Percentiles rank a stretch among this genome's conserved stretches.
Evolutionary conservation across 2,329 filamentous ascomycete genomes (phyloP).

Genomic region (Pyricularia sp.): DNA sequence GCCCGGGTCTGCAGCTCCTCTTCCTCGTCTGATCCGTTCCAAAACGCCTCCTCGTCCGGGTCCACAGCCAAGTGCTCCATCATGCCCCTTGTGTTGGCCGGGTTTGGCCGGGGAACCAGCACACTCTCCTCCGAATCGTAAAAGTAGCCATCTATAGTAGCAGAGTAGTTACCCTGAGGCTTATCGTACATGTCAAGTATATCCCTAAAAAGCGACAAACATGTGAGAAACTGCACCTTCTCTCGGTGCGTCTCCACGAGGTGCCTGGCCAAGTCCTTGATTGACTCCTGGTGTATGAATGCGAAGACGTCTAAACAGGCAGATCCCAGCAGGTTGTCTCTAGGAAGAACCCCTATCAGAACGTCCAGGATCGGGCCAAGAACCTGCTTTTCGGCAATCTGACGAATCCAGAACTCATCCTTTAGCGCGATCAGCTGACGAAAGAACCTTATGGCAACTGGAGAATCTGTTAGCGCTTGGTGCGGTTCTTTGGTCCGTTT

Average conservation of each 20-base stretch:
- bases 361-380: constrained; percentile 81
- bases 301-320: constrained; percentile 92
- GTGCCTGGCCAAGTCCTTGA: constrained; percentile 75
- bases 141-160: constrained; percentile 56
- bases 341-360: constrained; percentile 74
- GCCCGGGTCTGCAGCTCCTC: constrained; percentile 54
- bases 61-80: constrained; percentile 69
- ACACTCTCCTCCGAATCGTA: constrained; percentile 59
- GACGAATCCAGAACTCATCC: constrained; percentile 84
- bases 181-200: constrained; percentile 73
- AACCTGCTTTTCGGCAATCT: constrained; percentile 72
- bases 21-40: constrained; percentile 80
- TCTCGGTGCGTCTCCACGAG: constrained; percentile 79
- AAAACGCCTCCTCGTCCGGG: constrained; percentile 83
- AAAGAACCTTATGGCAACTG: constrained; percentile 89
- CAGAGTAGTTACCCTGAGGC: constrained; percentile 52
- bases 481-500: not conserved
- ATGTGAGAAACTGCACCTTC: constrained; percentile 64
- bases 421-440: constrained; percentile 75
- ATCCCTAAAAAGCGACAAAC: constrained; percentile 75
- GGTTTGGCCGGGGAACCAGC: constrained; percentile 21
- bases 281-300: constrained; percentile 71
- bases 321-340: constrained; percentile 89
- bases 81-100: constrained; percentile 39
- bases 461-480: not conserved